These are phyloP conservation scores for Malbranchea cinnamomea DNA, from an alignment of 2,329 filamentous ascomycete species.

Conservation along the genomic window DNA sequence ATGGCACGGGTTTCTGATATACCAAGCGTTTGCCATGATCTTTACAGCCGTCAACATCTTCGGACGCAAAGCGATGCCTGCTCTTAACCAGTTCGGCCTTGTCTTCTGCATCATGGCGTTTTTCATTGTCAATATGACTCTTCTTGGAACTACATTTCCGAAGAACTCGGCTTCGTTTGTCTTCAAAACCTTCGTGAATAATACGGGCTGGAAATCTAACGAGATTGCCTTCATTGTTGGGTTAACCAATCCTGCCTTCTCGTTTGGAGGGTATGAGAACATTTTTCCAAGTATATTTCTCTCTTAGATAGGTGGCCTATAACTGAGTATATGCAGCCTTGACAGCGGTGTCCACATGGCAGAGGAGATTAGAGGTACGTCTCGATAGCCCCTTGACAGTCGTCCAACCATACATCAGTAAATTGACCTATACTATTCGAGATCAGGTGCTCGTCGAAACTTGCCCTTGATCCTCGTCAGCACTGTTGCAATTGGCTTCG, in stretches of 20 bases:
- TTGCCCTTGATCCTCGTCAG: conserved; percentile 20
- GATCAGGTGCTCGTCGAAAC: conserved; percentile 27
- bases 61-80: neutral
- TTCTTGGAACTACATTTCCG: neutral
- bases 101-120: neutral
- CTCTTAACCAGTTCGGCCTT: neutral
- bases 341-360: conserved; percentile 36
- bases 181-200: conserved; percentile 36
- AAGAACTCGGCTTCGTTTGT: conserved; percentile 27
- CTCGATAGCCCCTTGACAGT: conserved; percentile 12
- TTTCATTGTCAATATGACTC: neutral
- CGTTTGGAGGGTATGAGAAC: conserved; percentile 8
- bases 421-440: conserved; percentile 25
- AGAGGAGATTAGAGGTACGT: conserved; percentile 26
- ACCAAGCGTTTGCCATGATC: neutral
- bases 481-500: conserved; percentile 33
- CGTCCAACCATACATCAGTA: neutral
- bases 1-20: neutral
- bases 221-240: conserved; percentile 37
- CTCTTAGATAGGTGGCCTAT: too few species aligned
- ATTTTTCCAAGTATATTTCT: too few species aligned
- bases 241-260: conserved; percentile 25
- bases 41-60: conserved; percentile 1
- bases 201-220: conserved; percentile 31
- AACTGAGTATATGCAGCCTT: conserved; percentile 33